Conservation (phyloP, 106 monocot genomes). For the Ottelia alismoides region DNA sequence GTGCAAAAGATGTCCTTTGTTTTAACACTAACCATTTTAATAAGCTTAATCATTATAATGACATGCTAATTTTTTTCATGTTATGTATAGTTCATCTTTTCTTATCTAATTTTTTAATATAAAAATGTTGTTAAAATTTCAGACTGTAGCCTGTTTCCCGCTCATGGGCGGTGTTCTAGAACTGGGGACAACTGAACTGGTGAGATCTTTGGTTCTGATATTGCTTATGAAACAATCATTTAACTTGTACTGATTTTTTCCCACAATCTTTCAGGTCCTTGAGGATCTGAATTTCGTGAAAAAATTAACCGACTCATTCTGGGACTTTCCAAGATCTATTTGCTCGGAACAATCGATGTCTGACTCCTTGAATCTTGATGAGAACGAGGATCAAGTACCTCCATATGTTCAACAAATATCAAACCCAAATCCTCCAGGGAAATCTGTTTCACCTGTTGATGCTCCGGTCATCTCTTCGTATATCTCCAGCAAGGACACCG, state of each 20-base stretch:
- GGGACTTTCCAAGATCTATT: not conserved
- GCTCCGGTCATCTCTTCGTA: constrained; percentile 21
- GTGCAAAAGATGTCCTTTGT: too few species aligned
- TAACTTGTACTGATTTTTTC: too few species aligned
- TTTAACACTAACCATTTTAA: too few species aligned
- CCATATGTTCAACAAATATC: not conserved
- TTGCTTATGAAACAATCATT: too few species aligned
- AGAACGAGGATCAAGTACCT: constrained; percentile 5
- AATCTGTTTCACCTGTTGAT: too few species aligned
- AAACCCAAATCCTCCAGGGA: too few species aligned
- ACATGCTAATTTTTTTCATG: too few species aligned
- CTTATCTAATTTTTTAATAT: too few species aligned
- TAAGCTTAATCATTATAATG: too few species aligned
- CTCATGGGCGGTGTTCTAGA: constrained; percentile 71
- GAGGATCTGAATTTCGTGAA: constrained; percentile 9
- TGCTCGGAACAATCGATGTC: constrained; percentile 5
- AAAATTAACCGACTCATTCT: constrained; percentile 9
- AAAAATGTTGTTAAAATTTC: too few species aligned
- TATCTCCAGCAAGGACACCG: constrained; percentile 6
- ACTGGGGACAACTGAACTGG: constrained; percentile 64
- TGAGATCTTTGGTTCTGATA: too few species aligned
- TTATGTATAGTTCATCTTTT: too few species aligned
- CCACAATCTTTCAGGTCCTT: constrained; percentile 11
- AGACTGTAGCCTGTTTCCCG: constrained; percentile 79
- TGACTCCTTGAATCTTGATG: not conserved